Percentiles rank a stretch among this genome's conserved stretches.
These are phyloP conservation scores for Camelina hispida DNA, from an alignment of 345 rosid species.

Conservation along the genomic window DNA sequence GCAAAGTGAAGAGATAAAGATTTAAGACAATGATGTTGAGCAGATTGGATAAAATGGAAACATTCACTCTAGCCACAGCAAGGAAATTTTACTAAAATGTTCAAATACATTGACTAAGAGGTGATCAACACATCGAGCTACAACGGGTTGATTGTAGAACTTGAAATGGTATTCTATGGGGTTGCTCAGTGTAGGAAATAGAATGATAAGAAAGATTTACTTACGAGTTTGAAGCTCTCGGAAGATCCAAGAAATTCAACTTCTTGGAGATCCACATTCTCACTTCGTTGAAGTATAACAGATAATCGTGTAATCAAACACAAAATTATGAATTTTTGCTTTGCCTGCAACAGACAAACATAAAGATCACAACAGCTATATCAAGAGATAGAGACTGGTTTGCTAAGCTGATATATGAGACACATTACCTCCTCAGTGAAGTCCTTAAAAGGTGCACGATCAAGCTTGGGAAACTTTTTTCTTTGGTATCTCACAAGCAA, in stretches of 20 bases:
- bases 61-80: not conserved
- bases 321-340: constrained; percentile 53
- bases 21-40: constrained; percentile 17
- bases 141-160: not conserved
- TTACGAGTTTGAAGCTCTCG: constrained; percentile 61
- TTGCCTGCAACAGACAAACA: constrained; percentile 45
- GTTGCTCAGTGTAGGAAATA: not conserved
- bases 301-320: constrained; percentile 60
- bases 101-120: constrained; percentile 14
- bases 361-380: constrained; percentile 12
- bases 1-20: not conserved
- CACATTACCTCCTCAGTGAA: constrained; percentile 54
- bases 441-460: constrained; percentile 45
- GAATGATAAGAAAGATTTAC: constrained; percentile 5
- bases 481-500: constrained; percentile 68
- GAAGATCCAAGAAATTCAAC: constrained; percentile 47
- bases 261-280: constrained; percentile 46
- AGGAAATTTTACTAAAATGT: constrained; percentile 41
- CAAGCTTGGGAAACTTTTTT: constrained; percentile 65
- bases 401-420: constrained; percentile 27
- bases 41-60: not conserved
- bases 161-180: not conserved
- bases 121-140: not conserved
- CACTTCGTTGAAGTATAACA: constrained; percentile 54
- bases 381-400: constrained; percentile 14